Base-by-base conservation (phyloP, 192 early-diverging fungal genomes). In the Linderina pennispora region DNA sequence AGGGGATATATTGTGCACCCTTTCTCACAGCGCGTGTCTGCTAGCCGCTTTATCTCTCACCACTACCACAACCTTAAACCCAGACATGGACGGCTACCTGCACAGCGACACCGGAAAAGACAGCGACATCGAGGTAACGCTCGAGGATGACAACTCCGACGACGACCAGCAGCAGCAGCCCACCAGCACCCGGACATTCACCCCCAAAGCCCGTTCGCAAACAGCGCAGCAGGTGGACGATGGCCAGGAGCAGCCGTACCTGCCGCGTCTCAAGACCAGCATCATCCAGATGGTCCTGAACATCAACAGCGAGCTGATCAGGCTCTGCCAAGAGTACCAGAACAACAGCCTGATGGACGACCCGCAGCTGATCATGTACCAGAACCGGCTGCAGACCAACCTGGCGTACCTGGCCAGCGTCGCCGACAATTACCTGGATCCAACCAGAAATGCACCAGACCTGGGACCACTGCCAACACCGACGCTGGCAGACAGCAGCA, bases 311-410 rank as follows among this genome's bases (percentile, higher is more conserved):
- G 77, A 79, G 46, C 56, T 85, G 2, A 74, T 85, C 39, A 55
- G 59, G 18, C 53, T 85, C 9, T 74, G 82, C 21, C 41, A 69
- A 21, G 76, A 83, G 41, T 83, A 75, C 57, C 83, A 85, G 48
- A 79, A 77, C 49, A 74, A 80, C 57, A 74, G 72, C 17, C 58
- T 77, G 51, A 66, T 76, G 49, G 67, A 77, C 41, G 76, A 79
- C 26, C 77, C 78, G 15, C 77, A 80, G 32, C 46, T 75, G 11
- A 35, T 50, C 23, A 68, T 72, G 54, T 81, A 81, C 53, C 82
- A 84, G 41, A 65, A 67, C 49, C 70, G 82, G n/a, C 42, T 84
- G 23, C 82, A 84, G 50, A 65, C 74, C 0, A 84, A 84, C 34
- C 56, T 84, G 28, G 79, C 76, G 2, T 84, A 75, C 38, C 46